These are phyloP conservation scores for Diaporthe citri DNA, from an alignment of 2,329 filamentous ascomycete species.

Conservation along the genomic window DNA sequence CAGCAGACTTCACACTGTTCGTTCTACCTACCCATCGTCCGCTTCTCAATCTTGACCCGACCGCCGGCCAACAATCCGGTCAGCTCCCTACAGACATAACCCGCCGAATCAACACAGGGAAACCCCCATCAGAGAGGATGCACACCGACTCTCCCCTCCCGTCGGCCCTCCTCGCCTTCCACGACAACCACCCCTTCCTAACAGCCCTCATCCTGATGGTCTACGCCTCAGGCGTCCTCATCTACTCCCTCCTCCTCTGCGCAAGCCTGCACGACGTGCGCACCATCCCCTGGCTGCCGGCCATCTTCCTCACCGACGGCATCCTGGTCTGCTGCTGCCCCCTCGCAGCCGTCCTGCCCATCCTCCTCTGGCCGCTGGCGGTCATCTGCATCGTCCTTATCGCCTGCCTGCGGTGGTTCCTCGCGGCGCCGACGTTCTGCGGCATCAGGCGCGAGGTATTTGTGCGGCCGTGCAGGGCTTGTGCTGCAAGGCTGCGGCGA, in stretches of 20 bases:
- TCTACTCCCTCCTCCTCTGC: neutral
- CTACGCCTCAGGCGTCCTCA: neutral
- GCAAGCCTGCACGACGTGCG: too few species aligned
- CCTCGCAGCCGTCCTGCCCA: neutral
- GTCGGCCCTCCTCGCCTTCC: neutral
- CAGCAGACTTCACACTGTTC: too few species aligned
- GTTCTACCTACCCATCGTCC: too few species aligned
- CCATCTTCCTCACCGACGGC: neutral
- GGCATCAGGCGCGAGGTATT: neutral
- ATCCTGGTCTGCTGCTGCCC: slow-evolving; percentile 14
- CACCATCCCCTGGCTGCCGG: neutral
- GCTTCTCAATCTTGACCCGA: too few species aligned
- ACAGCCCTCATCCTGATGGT: neutral
- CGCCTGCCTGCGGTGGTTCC: too few species aligned
- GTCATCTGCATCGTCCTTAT: neutral
- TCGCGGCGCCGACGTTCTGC: slow-evolving; percentile 3
- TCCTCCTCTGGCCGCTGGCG: neutral
- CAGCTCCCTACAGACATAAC: too few species aligned
- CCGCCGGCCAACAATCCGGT: too few species aligned
- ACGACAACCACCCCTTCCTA: neutral
- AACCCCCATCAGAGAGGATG: neutral
- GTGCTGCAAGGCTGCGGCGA: neutral
- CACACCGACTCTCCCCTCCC: too few species aligned
- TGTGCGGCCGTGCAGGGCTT: neutral
- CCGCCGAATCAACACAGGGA: neutral